Conservation (phyloP, 805 yeast genomes). For the Barnettozyma salicaria region DNA sequence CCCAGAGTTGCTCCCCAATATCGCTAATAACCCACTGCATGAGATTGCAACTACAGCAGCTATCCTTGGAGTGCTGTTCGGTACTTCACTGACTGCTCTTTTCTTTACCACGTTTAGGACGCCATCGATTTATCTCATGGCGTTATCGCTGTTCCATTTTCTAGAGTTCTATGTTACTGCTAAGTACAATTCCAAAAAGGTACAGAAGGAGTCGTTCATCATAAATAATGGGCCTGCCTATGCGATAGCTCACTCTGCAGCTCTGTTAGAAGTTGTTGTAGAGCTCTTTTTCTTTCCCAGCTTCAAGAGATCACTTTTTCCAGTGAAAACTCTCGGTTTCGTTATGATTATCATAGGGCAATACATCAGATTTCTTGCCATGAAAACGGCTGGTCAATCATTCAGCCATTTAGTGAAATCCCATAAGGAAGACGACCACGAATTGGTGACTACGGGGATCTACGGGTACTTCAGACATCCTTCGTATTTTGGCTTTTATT, state of each 20-base stretch:
- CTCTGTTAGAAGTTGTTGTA: slow-evolving; percentile 44
- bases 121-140: slow-evolving; percentile 43
- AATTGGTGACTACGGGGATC: slow-evolving; percentile 66
- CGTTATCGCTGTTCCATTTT: slow-evolving; percentile 64
- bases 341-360: slow-evolving; percentile 56
- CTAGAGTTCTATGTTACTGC: slow-evolving; percentile 82
- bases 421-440: slow-evolving; percentile 48
- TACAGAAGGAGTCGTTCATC: slow-evolving; percentile 64
- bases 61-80: slow-evolving; percentile 38
- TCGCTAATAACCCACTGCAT: slow-evolving; percentile 36
- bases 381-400: slow-evolving; percentile 82
- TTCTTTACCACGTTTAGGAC: slow-evolving; percentile 28
- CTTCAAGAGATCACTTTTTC: slow-evolving; percentile 22
- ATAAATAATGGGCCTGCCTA: slow-evolving; percentile 59
- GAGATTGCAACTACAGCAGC: slow-evolving; percentile 40
- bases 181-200: slow-evolving; percentile 56
- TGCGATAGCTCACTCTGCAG: slow-evolving; percentile 47
- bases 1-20: slow-evolving; percentile 26
- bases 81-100: slow-evolving; percentile 31
- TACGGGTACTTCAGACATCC: slow-evolving; percentile 76
- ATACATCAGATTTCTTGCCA: slow-evolving; percentile 59
- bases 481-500: slow-evolving; percentile 82
- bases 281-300: slow-evolving; percentile 36
- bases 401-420: slow-evolving; percentile 76
- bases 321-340: slow-evolving; percentile 40